Evolutionary conservation across 257 asterid species (phyloP).

Genomic region (Coffea canephora): DNA sequence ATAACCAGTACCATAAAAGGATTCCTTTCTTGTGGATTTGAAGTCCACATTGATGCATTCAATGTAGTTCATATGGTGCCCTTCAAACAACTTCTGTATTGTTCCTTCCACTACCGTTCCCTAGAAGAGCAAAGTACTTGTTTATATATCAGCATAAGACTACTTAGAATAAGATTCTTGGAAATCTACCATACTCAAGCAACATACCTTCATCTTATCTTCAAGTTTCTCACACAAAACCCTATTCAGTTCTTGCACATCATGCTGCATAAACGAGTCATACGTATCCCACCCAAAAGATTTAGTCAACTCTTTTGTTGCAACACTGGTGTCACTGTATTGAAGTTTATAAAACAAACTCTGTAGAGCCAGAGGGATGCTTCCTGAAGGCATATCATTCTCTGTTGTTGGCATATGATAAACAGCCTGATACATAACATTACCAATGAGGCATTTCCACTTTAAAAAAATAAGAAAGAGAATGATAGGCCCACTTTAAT

Average conservation of each 20-base stretch:
- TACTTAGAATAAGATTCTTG: slow-evolving; percentile 13
- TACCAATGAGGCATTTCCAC: slow-evolving; percentile 24
- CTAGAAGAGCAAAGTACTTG: slow-evolving; percentile 47
- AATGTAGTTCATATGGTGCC: slow-evolving; percentile 94
- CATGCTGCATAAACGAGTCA: slow-evolving; percentile 98
- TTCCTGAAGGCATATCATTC: slow-evolving; percentile 98
- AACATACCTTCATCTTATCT: slow-evolving; percentile 93
- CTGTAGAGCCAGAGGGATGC: slow-evolving; percentile 96
- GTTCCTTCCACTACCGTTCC: slow-evolving; percentile 99
- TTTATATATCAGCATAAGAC: slow-evolving; percentile 22
- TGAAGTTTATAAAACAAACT: slow-evolving; percentile 98
- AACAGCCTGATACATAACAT: slow-evolving; percentile 66
- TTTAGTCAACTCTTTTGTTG: slow-evolving; percentile 94
- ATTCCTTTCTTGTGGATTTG: slow-evolving; percentile 94
- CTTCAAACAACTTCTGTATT: slow-evolving; percentile 95
- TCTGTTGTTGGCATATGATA: slow-evolving; percentile 99
- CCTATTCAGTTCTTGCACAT: slow-evolving; percentile 95
- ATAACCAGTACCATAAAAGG: slow-evolving; percentile 77
- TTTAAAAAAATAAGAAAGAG: slow-evolving; percentile 17
- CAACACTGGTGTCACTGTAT: slow-evolving; percentile 86
- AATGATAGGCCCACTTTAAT: slow-evolving; percentile 18
- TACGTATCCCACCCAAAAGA: slow-evolving; percentile 99
- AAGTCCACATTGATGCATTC: slow-evolving; percentile 94
- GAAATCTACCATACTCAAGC: slow-evolving; percentile 9
- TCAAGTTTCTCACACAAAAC: slow-evolving; percentile 94